These are phyloP conservation scores for Carpinus viminea DNA, from an alignment of 306 rosid species.

Conservation along the genomic window DNA sequence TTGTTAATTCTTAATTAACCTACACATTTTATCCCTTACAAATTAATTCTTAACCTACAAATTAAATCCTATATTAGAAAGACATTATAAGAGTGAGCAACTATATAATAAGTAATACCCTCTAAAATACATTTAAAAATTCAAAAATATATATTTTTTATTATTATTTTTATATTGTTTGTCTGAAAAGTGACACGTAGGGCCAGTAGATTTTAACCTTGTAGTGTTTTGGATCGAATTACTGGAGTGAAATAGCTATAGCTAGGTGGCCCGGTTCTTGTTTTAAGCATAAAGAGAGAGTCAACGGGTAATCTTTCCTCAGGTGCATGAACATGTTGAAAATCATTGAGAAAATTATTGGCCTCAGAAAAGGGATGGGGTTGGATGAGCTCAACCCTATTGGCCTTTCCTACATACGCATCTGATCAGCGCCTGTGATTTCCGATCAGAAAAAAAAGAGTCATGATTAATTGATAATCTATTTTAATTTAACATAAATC, in stretches of 20 bases:
- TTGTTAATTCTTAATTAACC: background rate
- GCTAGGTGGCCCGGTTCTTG: background rate
- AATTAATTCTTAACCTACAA: background rate
- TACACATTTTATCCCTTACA: background rate
- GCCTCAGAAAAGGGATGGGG: background rate
- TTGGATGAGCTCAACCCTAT: background rate
- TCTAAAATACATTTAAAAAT: too few species aligned
- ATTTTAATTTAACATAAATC: background rate
- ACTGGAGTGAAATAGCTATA: background rate
- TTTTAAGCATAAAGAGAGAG: background rate
- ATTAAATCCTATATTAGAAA: background rate
- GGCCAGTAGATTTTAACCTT: background rate
- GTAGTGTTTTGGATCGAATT: background rate
- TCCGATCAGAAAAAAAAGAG: background rate
- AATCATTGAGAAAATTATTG: background rate
- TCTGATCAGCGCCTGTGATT: background rate
- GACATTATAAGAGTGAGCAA: too few species aligned
- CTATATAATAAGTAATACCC: too few species aligned
- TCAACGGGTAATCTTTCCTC: background rate
- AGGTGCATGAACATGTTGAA: slow-evolving; percentile 6
- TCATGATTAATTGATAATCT: background rate
- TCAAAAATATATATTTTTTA: background rate
- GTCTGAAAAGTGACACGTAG: background rate
- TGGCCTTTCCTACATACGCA: background rate
- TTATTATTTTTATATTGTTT: background rate